A percentile compares a stretch with the other conserved stretches of the same genome.
Evolutionary conservation across 2,329 filamentous ascomycete genomes (phyloP).

Genomic region (Penicillium sp.): DNA sequence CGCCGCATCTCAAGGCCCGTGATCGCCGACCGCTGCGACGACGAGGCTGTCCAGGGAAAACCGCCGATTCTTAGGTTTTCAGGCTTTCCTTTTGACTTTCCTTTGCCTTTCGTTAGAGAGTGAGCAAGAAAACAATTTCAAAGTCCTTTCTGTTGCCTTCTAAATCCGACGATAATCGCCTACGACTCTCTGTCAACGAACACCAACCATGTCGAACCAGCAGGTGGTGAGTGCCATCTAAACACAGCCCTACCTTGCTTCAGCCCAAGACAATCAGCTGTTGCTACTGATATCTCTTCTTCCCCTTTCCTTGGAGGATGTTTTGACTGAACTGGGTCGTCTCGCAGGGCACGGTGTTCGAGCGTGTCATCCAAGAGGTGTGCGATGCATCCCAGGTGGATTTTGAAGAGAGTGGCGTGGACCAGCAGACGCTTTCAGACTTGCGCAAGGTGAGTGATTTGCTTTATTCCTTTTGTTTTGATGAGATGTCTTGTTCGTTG

Average conservation of each 20-base stretch:
- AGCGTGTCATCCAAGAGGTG: constrained; percentile 90
- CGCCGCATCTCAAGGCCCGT: constrained; percentile 26
- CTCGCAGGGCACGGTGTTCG: constrained; percentile 74
- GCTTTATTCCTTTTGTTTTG: constrained; percentile 10
- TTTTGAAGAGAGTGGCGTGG: constrained; percentile 95
- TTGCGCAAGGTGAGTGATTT: constrained; percentile 77
- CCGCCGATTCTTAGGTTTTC: constrained; percentile 15
- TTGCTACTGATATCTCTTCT: constrained; percentile 11
- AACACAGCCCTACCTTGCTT: constrained; percentile 23
- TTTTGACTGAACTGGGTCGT: constrained; percentile 34
- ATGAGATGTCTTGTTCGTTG: not conserved
- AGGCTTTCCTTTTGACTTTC: constrained; percentile 8
- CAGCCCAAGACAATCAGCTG: constrained; percentile 13
- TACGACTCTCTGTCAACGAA: constrained; percentile 25
- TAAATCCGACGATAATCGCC: constrained; percentile 16
- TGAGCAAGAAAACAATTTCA: constrained; percentile 16
- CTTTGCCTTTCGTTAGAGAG: constrained; percentile 17
- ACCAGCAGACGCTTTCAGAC: constrained; percentile 83
- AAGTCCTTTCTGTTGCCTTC: constrained; percentile 7
- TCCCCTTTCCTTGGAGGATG: constrained; percentile 19
- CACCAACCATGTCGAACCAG: constrained; percentile 50
- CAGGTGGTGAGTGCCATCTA: constrained; percentile 52
- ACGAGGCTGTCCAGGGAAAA: constrained; percentile 21
- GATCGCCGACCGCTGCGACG: constrained; percentile 28
- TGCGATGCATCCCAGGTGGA: constrained; percentile 90